Conservation (phyloP, 2,329 filamentous ascomycete genomes). For the Pezicula rhizophila region DNA sequence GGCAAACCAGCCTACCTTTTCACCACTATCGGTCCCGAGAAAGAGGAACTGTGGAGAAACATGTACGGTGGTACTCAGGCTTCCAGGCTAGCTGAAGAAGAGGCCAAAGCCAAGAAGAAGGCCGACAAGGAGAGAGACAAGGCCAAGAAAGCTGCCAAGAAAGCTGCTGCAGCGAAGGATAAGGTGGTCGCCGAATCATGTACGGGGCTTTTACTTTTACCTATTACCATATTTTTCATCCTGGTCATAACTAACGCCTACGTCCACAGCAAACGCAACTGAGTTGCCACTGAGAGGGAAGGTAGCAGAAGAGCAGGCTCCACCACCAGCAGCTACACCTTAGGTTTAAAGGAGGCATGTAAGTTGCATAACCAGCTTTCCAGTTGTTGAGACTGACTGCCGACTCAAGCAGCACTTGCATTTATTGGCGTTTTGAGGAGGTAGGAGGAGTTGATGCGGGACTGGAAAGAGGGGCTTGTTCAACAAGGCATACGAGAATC, state of each 20-base stretch:
- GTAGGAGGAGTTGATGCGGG: no score
- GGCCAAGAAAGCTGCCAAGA: slow-evolving; percentile 39
- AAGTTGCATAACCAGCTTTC: no score
- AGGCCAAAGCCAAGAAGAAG: slow-evolving; percentile 39
- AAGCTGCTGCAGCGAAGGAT: slow-evolving; percentile 28
- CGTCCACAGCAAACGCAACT: slow-evolving; percentile 2
- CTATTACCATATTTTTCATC: neutral
- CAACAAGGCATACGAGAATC: no score
- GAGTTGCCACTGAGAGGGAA: slow-evolving; percentile 23
- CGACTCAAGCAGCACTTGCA: neutral
- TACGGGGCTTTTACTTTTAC: neutral
- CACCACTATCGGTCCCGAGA: slow-evolving; percentile 73
- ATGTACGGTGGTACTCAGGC: slow-evolving; percentile 63
- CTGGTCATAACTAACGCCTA: neutral
- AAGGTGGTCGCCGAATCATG: slow-evolving; percentile 6
- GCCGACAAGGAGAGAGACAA: slow-evolving; percentile 34
- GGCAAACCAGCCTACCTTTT: slow-evolving; percentile 77
- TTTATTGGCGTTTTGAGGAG: neutral
- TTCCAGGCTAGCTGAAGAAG: slow-evolving; percentile 65
- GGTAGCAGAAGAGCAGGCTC: slow-evolving; percentile 26
- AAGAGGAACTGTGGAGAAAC: slow-evolving; percentile 77
- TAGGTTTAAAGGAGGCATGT: slow-evolving; percentile 9
- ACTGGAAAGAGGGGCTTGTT: no score
- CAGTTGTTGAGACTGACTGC: no score
- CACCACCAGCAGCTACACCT: slow-evolving; percentile 25